Percentiles rank a stretch among this genome's conserved stretches.
Conservation (phyloP, 768 basidiomycete species). For the Leccinum ochraceum region DNA sequence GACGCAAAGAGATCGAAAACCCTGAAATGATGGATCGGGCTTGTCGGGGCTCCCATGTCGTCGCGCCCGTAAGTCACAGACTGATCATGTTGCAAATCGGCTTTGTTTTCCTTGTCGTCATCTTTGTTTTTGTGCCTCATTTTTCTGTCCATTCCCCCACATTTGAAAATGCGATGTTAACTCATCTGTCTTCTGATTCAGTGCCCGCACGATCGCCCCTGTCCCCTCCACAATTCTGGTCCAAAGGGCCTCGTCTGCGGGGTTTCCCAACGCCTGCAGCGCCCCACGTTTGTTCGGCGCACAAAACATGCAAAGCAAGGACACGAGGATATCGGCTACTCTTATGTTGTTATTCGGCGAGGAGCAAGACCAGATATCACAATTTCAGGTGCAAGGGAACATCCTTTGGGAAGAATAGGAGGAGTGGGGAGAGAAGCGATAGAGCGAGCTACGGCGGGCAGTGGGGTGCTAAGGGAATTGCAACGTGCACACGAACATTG, state of each 20-base stretch:
- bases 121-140: not conserved
- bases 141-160: constrained; percentile 11
- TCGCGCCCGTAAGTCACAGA: constrained; percentile 73
- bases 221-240: constrained; percentile 71
- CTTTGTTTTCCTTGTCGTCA: not conserved
- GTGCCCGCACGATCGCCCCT: constrained; percentile 90
- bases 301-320: constrained; percentile 87
- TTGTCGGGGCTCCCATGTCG: constrained; percentile 70
- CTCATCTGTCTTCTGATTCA: constrained; percentile 32
- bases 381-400: constrained; percentile 6
- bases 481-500: constrained; percentile 21
- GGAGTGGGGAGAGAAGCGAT: constrained; percentile 32
- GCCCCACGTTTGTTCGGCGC: constrained; percentile 79
- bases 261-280: constrained; percentile 85
- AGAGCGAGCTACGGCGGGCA: constrained; percentile 26
- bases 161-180: constrained; percentile 19
- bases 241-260: constrained; percentile 63
- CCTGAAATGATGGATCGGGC: constrained; percentile 37
- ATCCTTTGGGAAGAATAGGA: constrained; percentile 29
- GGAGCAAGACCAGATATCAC: constrained; percentile 60
- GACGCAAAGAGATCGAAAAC: constrained; percentile 58
- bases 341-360: constrained; percentile 86
- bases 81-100: not conserved
- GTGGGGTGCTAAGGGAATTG: constrained; percentile 27
- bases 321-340: constrained; percentile 86